Evolutionary conservation across 2,329 filamentous ascomycete species (phyloP).

Genomic region (Penicillium occitanis): DNA sequence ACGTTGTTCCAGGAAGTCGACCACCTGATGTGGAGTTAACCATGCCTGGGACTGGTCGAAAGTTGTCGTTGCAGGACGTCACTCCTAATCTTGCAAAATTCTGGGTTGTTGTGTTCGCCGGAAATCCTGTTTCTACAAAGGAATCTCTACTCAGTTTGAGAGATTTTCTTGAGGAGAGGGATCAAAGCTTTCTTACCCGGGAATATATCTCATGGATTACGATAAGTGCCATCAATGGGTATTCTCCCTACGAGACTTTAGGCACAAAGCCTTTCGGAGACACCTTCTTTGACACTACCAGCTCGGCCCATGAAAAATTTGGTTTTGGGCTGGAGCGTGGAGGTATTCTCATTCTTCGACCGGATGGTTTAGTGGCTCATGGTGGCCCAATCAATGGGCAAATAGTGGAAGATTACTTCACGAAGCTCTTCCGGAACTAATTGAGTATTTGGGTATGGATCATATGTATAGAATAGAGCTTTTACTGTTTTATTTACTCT

Average conservation of each 20-base stretch:
- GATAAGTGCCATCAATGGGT: constrained; percentile 32
- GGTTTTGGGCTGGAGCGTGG: constrained; percentile 8
- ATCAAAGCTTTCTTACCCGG: not conserved
- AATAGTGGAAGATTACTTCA: too few relatives aligned
- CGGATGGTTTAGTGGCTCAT: too few relatives aligned
- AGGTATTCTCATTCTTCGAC: too few relatives aligned
- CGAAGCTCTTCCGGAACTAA: too few relatives aligned
- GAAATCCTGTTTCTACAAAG: not conserved
- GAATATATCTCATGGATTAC: constrained; percentile 27
- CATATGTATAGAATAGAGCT: too few relatives aligned
- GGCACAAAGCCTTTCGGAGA: constrained; percentile 35
- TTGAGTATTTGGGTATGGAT: too few relatives aligned
- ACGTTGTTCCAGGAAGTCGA: constrained; percentile 27
- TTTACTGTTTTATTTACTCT: not conserved
- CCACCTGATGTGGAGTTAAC: constrained; percentile 27
- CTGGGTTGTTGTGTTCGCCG: constrained; percentile 23
- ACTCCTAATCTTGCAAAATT: constrained; percentile 28
- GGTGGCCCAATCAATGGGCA: too few relatives aligned
- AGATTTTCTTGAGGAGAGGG: not conserved
- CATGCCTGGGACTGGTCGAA: constrained; percentile 25
- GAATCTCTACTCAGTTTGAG: not conserved
- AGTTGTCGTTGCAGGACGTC: constrained; percentile 26
- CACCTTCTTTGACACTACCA: constrained; percentile 37
- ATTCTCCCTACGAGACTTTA: constrained; percentile 36
- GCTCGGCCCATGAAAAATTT: constrained; percentile 35